These are phyloP conservation scores for Cladosporium sp. DNA, from an alignment of 2,329 filamentous ascomycete genomes.

Conservation along the genomic window DNA sequence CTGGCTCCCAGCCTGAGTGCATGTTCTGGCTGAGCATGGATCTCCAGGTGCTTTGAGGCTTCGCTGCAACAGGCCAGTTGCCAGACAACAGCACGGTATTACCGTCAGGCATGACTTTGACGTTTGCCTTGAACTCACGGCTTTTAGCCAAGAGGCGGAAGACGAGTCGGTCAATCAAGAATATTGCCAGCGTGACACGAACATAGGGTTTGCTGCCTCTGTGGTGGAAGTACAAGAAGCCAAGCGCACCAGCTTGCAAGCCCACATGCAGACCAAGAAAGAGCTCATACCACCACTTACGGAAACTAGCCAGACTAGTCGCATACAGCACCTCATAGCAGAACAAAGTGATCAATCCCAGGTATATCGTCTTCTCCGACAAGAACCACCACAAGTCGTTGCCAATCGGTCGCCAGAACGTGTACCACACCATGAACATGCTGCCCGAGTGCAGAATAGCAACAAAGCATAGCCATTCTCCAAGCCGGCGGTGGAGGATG, in stretches of 20 bases:
- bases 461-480: constrained; percentile 63
- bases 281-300: constrained; percentile 63
- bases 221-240: constrained; percentile 64
- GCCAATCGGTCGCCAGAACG: constrained; percentile 49
- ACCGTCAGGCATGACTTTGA: constrained; percentile 58
- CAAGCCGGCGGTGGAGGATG: constrained; percentile 65
- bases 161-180: constrained; percentile 59
- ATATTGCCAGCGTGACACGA: constrained; percentile 56
- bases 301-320: constrained; percentile 62
- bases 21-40: constrained; percentile 33
- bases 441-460: constrained; percentile 58
- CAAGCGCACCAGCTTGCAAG: constrained; percentile 58
- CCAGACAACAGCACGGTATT: constrained; percentile 56
- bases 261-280: constrained; percentile 62
- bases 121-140: constrained; percentile 50
- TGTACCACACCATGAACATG: constrained; percentile 60
- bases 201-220: constrained; percentile 57
- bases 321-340: constrained; percentile 65
- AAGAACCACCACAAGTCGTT: constrained; percentile 55
- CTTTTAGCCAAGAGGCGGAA: constrained; percentile 60
- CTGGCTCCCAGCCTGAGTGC: constrained; percentile 57
- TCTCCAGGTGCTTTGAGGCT: constrained; percentile 23
- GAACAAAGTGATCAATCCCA: constrained; percentile 58
- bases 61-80: constrained; percentile 43
- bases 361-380: constrained; percentile 53